A percentile compares a stretch with the other conserved stretches of the same genome.
phyloP scores from a whole-genome alignment of 108 stramenopile species.

The Schizochytrium sp. region DNA sequence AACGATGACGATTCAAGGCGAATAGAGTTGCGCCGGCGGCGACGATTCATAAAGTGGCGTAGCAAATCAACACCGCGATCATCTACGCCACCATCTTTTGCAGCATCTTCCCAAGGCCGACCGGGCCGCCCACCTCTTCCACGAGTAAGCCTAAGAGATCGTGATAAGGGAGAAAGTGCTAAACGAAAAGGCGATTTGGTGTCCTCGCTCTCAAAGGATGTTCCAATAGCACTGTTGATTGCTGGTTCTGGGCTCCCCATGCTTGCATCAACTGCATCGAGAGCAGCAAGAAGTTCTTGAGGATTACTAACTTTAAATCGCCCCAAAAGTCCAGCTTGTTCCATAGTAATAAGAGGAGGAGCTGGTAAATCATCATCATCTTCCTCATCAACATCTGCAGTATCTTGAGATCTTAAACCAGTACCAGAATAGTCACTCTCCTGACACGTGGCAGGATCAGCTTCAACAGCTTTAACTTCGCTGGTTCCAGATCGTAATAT shows the following conservation, averaged over 20 bases:
- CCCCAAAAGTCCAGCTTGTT: neutral
- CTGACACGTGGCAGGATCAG: too few species aligned
- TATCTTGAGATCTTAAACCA: too few species aligned
- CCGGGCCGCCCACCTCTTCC: neutral
- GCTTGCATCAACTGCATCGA: neutral
- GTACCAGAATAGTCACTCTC: too few species aligned
- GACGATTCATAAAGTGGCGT: slow-evolving; percentile 51
- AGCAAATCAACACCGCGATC: slow-evolving; percentile 43
- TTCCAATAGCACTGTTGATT: neutral
- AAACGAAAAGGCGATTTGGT: neutral
- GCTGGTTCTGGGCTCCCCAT: neutral
- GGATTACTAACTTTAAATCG: neutral
- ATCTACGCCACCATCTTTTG: slow-evolving; percentile 15
- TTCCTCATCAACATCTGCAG: neutral
- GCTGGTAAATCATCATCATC: neutral
- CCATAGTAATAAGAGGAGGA: slow-evolving; percentile 12
- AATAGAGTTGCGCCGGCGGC: neutral
- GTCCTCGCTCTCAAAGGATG: neutral
- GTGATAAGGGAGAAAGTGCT: neutral
- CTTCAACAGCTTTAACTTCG: too few species aligned
- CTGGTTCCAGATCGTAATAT: too few species aligned
- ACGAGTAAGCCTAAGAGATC: neutral
- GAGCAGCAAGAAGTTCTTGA: neutral
- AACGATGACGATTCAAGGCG: neutral
- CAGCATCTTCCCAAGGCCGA: neutral